Percentiles rank a stretch among this genome's conserved stretches.
These are phyloP conservation scores for Mycena galericulata DNA, from an alignment of 768 basidiomycete genomes.

Conservation along the genomic window DNA sequence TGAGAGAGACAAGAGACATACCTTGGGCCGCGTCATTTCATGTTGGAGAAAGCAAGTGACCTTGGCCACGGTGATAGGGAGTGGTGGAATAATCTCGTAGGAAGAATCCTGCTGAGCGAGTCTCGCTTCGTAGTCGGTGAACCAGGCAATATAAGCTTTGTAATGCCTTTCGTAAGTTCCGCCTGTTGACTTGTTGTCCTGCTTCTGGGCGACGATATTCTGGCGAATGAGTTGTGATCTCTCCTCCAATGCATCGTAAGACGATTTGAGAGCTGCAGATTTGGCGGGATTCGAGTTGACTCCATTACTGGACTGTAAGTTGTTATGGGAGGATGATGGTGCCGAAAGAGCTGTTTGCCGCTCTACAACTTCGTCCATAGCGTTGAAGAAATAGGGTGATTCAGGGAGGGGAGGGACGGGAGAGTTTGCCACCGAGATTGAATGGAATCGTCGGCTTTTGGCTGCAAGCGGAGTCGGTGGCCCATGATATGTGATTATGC, in stretches of 20 bases:
- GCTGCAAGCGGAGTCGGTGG: slow-evolving; percentile 14
- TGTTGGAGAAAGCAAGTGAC: slow-evolving; percentile 5
- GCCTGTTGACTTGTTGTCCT: slow-evolving; percentile 1
- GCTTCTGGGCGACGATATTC: neutral
- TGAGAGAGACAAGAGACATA: neutral
- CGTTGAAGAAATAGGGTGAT: slow-evolving; percentile 7
- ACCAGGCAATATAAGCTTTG: slow-evolving; percentile 4
- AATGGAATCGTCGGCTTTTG: neutral
- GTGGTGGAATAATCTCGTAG: neutral
- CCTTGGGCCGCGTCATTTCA: slow-evolving; percentile 19
- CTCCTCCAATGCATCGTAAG: slow-evolving; percentile 4
- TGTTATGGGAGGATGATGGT: neutral
- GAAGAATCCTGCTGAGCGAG: neutral
- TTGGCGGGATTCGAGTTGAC: neutral
- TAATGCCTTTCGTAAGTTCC: neutral
- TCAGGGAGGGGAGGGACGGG: neutral
- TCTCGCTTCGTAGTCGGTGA: neutral
- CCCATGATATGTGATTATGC: slow-evolving; percentile 12
- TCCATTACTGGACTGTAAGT: too few species aligned
- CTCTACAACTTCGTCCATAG: slow-evolving; percentile 11
- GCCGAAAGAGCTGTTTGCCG: neutral
- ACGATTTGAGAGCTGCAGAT: neutral
- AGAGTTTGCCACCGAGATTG: neutral
- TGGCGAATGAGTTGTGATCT: neutral
- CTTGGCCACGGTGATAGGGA: slow-evolving; percentile 20